These are phyloP conservation scores for Aureobasidium sp. DNA, from an alignment of 2,329 filamentous ascomycete species.

Conservation along the genomic window DNA sequence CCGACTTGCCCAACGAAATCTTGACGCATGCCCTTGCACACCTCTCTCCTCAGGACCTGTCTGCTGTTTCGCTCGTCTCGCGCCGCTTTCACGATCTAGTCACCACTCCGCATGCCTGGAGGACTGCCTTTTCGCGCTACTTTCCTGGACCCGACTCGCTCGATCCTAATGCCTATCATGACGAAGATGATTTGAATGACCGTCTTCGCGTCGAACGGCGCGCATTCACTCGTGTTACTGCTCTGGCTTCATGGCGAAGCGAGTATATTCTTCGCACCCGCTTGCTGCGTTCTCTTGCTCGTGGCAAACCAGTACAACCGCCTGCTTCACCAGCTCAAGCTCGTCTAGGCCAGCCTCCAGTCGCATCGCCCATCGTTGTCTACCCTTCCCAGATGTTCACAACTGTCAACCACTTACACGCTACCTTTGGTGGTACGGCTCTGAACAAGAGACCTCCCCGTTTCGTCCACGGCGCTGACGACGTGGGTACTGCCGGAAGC, in stretches of 20 bases:
- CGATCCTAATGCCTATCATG: conserved; percentile 31
- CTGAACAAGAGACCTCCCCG: conserved; percentile 63
- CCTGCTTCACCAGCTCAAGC: conserved; percentile 47
- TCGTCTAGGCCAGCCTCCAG: conserved; percentile 52
- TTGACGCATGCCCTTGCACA: conserved; percentile 87
- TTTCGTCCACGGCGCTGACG: conserved; percentile 76
- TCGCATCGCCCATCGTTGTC: conserved; percentile 66
- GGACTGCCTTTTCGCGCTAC: conserved; percentile 82
- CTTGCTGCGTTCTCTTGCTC: conserved; percentile 69
- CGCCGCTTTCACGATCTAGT: conserved; percentile 80
- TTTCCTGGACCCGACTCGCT: conserved; percentile 70
- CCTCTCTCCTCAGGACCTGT: conserved; percentile 76
- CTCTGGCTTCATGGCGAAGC: conserved; percentile 86
- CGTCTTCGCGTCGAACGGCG: conserved; percentile 63
- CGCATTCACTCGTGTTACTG: conserved; percentile 73
- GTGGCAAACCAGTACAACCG: conserved; percentile 66
- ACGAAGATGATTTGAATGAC: conserved; percentile 44
- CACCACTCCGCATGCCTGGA: conserved; percentile 88
- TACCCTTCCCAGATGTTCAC: conserved; percentile 80
- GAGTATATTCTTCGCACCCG: conserved; percentile 88
- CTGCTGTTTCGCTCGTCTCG: conserved; percentile 76
- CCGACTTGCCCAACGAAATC: conserved; percentile 79
- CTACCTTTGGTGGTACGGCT: conserved; percentile 58
- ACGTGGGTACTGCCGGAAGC: conserved; percentile 68
- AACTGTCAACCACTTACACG: conserved; percentile 72